A percentile compares a stretch with the other conserved stretches of the same genome.
phyloP scores from a whole-genome alignment of 2,329 filamentous ascomycete genomes.

The Penicillium sp. region DNA sequence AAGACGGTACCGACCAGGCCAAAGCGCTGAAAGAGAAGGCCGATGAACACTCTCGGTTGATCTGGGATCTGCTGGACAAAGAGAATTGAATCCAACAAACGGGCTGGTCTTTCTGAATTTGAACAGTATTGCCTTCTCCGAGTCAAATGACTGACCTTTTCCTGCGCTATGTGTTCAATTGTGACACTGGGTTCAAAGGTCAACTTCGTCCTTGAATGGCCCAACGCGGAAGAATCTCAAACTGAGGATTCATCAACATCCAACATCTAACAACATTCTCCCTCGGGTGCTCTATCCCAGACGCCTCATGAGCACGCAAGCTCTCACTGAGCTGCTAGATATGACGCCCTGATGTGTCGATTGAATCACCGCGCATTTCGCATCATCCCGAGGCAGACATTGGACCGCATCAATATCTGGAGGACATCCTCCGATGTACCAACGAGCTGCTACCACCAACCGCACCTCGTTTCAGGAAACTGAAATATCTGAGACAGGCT shows the following conservation, averaged over 20 bases:
- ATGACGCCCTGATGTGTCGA: background rate
- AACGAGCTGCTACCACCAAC: background rate
- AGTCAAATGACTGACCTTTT: background rate
- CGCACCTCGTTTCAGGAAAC: background rate
- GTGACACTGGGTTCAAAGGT: background rate
- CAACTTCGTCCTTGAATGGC: background rate
- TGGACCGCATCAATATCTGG: background rate
- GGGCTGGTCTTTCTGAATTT: background rate
- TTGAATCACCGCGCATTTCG: background rate
- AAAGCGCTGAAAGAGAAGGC: conserved; percentile 18
- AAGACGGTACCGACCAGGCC: conserved; percentile 7
- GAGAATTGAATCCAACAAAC: conserved; percentile 23
- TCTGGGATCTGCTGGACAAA: conserved; percentile 45
- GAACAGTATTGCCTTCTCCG: background rate
- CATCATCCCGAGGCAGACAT: background rate
- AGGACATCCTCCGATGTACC: background rate
- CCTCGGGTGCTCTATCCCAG: background rate
- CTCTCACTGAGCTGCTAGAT: background rate
- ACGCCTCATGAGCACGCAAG: background rate
- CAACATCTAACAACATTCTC: background rate
- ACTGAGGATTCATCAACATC: background rate
- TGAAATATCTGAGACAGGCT: background rate
- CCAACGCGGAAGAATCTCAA: background rate
- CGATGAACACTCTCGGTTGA: conserved; percentile 31
- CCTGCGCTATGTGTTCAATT: background rate